Base-by-base conservation (phyloP, 306 rosid species). In the Abrus pulchellus region DNA sequence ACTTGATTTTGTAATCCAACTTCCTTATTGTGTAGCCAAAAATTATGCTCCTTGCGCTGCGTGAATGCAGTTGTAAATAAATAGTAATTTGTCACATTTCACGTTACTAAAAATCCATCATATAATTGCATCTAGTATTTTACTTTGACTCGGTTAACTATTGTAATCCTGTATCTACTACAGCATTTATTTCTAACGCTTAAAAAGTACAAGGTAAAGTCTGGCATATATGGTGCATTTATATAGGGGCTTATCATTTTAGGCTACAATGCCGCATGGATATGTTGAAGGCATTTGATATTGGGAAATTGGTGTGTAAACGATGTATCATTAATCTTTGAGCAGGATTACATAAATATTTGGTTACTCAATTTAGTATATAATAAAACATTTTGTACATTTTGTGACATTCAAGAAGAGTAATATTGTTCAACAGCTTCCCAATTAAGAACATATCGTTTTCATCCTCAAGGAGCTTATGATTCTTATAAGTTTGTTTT, bases 1-100 rank as follows among this genome's bases (percentile, higher is more conserved):
- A 68, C 65, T 27, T 68, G 60, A 41, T 74, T 67, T 3, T 80
- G 65, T 72, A 62, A 57, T 68, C 56, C 45, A 66, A 63, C 28
- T 72, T 72, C 12, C 55, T 29, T 66, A 33, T 52, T 68, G 63
- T 68, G 63, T 74, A 68, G 54, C 68, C 36, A 67, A 59, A 67
- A 59, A 64, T 28, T 59, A 28, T 56, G 28, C 12, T 30, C 53
- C 64, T 55, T 75, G 32, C 41, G 76, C 83, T 66, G 57, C 75
- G 32, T 78, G 47, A 40, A 29, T 78, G 33, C n/a, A 3, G 53
- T 72, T 64, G 65, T 75, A 30, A 45, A 49, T 82, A 40, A 34
- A 68, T 36, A 36, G 48, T 56, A 57, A 33, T 83, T 36, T 10
- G 61, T 50, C 32, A n/a, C 38, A 59, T 75, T 63, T 68, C 40